These are phyloP conservation scores for Ceratocystis colombiana DNA, from an alignment of 2,329 filamentous ascomycete genomes.

Conservation along the genomic window DNA sequence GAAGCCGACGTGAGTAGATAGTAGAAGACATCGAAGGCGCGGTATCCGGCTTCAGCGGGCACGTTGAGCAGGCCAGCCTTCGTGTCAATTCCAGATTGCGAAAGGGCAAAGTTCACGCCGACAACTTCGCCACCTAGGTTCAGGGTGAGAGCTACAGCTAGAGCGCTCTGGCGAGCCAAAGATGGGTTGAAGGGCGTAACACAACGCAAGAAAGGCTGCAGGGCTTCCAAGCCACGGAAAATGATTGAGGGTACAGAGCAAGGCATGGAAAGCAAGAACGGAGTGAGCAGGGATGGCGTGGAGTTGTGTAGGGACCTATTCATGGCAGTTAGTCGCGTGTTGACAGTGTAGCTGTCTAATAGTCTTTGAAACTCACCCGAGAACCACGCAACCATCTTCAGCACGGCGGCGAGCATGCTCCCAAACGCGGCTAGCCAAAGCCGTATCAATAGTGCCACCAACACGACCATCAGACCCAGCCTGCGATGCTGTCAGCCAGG, in stretches of 20 bases:
- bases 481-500: slow-evolving; percentile 76
- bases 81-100: slow-evolving; percentile 81
- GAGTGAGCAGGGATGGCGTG: slow-evolving; percentile 69
- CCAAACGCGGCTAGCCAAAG: slow-evolving; percentile 75
- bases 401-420: slow-evolving; percentile 90
- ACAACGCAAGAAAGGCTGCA: slow-evolving; percentile 77
- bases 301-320: slow-evolving; percentile 76
- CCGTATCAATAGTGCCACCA: slow-evolving; percentile 70
- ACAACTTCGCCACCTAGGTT: slow-evolving; percentile 71
- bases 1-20: slow-evolving; percentile 90
- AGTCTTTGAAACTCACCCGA: slow-evolving; percentile 54
- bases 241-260: slow-evolving; percentile 65
- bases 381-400: slow-evolving; percentile 85
- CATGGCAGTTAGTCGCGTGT: no score
- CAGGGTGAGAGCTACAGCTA: slow-evolving; percentile 72
- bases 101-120: slow-evolving; percentile 64
- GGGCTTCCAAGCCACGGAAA: slow-evolving; percentile 66
- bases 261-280: slow-evolving; percentile 73
- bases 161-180: slow-evolving; percentile 64
- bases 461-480: slow-evolving; percentile 56
- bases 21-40: slow-evolving; percentile 96
- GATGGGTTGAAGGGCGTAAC: slow-evolving; percentile 87
- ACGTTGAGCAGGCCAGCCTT: slow-evolving; percentile 68
- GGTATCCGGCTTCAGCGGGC: slow-evolving; percentile 66
- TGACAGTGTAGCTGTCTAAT: background rate